A percentile compares a stretch with the other conserved stretches of the same genome.
These are phyloP conservation scores for Lasiodiplodia theobromae DNA, from an alignment of 2,329 filamentous ascomycete species.

Conservation along the genomic window DNA sequence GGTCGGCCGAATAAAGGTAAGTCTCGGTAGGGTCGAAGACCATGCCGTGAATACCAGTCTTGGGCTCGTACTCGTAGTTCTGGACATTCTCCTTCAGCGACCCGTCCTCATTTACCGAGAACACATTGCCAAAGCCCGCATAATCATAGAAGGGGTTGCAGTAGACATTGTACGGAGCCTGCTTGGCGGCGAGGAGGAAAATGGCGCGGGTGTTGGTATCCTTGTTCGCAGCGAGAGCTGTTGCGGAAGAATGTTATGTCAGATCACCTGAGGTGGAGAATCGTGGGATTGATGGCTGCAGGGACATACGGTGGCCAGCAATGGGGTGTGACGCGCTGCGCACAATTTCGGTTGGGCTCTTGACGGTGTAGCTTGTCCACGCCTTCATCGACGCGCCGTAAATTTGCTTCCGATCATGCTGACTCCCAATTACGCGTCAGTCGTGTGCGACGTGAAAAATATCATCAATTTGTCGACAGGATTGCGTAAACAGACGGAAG, in stretches of 20 bases:
- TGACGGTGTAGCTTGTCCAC: slow-evolving; percentile 82
- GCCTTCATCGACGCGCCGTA: slow-evolving; percentile 95
- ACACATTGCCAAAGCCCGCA: slow-evolving; percentile 82
- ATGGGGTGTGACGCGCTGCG: slow-evolving; percentile 79
- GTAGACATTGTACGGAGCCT: slow-evolving; percentile 82
- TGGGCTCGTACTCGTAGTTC: slow-evolving; percentile 73
- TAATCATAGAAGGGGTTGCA: slow-evolving; percentile 90
- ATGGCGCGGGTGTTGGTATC: slow-evolving; percentile 87
- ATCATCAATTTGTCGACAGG: no score
- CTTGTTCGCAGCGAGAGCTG: slow-evolving; percentile 71
- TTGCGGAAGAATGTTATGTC: slow-evolving; percentile 21
- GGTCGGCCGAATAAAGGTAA: slow-evolving; percentile 80
- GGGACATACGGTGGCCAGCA: slow-evolving; percentile 72
- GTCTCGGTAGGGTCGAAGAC: slow-evolving; percentile 77
- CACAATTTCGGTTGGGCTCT: slow-evolving; percentile 76
- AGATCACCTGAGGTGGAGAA: slow-evolving; percentile 24
- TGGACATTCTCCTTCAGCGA: slow-evolving; percentile 70
- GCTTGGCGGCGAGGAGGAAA: slow-evolving; percentile 80
- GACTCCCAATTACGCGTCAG: slow-evolving; percentile 28
- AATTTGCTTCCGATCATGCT: slow-evolving; percentile 83
- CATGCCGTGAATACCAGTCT: slow-evolving; percentile 81
- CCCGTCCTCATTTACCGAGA: slow-evolving; percentile 65
- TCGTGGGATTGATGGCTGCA: slow-evolving; percentile 28
- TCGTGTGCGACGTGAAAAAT: not conserved
- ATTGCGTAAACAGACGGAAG: not conserved